Evolutionary conservation across 2,329 filamentous ascomycete genomes (phyloP).

Genomic region (Helotiales sp.): DNA sequence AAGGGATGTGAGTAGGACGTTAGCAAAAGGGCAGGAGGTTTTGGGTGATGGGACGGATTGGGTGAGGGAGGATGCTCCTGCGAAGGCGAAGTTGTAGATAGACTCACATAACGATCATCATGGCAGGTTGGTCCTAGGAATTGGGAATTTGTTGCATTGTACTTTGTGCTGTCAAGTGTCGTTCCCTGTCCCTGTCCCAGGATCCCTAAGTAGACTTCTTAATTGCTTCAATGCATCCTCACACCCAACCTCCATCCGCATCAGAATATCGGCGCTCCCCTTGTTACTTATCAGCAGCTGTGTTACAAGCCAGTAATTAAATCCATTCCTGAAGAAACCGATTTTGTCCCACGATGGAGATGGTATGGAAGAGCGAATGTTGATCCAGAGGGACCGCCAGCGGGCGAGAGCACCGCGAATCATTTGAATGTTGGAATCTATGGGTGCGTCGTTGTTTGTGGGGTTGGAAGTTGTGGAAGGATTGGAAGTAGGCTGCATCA

Average conservation of each 20-base stretch:
- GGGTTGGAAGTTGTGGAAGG: neutral
- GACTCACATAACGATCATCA: no score
- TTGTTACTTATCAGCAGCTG: slow-evolving; percentile 26
- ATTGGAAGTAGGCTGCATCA: no score
- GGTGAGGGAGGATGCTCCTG: no score
- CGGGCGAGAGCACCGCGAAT: slow-evolving; percentile 22
- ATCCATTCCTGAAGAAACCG: slow-evolving; percentile 26
- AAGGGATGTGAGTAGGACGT: slow-evolving; percentile 8
- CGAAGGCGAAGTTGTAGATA: no score
- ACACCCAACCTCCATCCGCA: slow-evolving; percentile 26
- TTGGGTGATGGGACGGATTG: slow-evolving; percentile 17
- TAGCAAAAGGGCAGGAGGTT: slow-evolving; percentile 13
- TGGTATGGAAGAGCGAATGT: slow-evolving; percentile 16
- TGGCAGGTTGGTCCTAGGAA: no score
- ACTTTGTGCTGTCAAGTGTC: no score
- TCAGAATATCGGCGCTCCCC: slow-evolving; percentile 19
- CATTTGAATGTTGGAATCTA: slow-evolving; percentile 18
- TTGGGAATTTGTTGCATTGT: no score
- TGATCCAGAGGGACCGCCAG: slow-evolving; percentile 26
- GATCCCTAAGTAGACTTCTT: slow-evolving; percentile 16
- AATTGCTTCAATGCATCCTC: slow-evolving; percentile 25
- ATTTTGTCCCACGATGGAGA: slow-evolving; percentile 17
- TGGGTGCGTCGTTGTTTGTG: neutral
- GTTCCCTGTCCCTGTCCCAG: neutral
- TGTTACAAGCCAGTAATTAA: slow-evolving; percentile 28